Percentiles rank a stretch among this genome's conserved stretches.
These are phyloP conservation scores for Euptelea pleiosperma DNA, from an alignment of 164 flowering plant species.

Conservation along the genomic window DNA sequence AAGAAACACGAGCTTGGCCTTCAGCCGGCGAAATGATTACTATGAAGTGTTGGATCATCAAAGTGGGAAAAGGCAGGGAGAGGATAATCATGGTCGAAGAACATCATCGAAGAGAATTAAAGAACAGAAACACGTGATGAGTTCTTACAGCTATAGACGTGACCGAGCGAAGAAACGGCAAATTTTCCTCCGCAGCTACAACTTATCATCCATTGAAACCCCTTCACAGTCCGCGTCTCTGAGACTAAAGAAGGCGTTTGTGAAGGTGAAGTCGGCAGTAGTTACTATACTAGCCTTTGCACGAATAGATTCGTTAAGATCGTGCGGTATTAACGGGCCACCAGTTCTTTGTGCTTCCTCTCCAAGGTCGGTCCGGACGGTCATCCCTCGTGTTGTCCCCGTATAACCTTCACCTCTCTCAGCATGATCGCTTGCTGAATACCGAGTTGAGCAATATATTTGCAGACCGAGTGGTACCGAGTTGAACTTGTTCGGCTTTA, in stretches of 20 bases:
- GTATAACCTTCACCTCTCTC: too few species aligned
- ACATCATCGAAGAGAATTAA: slow-evolving; percentile 20
- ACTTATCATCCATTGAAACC: slow-evolving; percentile 20
- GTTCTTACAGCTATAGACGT: slow-evolving; percentile 30
- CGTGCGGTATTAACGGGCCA: slow-evolving; percentile 19
- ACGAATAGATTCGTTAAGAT: slow-evolving; percentile 21
- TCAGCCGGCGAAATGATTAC: slow-evolving; percentile 12
- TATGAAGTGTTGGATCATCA: slow-evolving; percentile 22
- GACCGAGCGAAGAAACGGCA: slow-evolving; percentile 37
- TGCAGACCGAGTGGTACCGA: too few species aligned
- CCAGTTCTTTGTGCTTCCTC: slow-evolving; percentile 18
- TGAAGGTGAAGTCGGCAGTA: slow-evolving; percentile 20
- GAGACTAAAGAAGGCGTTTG: slow-evolving; percentile 19
- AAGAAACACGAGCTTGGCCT: slow-evolving; percentile 16
- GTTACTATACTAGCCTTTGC: slow-evolving; percentile 13
- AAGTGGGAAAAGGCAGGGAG: neutral
- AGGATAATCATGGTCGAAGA: slow-evolving; percentile 4
- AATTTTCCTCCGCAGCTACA: slow-evolving; percentile 37
- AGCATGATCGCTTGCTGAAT: too few species aligned
- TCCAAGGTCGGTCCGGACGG: slow-evolving; percentile 11
- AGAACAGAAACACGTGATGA: slow-evolving; percentile 10
- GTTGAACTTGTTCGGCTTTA: too few species aligned
- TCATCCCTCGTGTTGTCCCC: too few species aligned
- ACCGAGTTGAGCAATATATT: too few species aligned
- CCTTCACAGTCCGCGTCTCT: slow-evolving; percentile 4